phyloP scores from a whole-genome alignment of 1,284 basidiomycete species.

The Pseudozyma thailandica region DNA sequence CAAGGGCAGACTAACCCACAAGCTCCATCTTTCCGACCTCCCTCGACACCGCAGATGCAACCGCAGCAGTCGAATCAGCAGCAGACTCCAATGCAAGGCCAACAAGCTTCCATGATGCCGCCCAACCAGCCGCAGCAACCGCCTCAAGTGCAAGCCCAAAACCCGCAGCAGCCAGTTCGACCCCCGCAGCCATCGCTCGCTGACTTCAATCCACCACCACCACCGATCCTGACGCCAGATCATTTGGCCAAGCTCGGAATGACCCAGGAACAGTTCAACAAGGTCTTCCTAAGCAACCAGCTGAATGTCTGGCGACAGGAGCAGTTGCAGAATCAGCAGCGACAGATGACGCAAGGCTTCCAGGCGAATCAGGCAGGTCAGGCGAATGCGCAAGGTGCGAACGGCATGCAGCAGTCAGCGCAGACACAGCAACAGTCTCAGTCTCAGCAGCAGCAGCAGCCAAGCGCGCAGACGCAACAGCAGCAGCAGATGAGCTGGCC shows the following conservation, averaged over 20 bases:
- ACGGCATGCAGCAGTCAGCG: slow-evolving; percentile 31
- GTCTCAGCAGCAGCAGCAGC: slow-evolving; percentile 13
- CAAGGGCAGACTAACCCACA: slow-evolving; percentile 27
- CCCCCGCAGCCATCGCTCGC: slow-evolving; percentile 29
- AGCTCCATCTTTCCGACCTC: slow-evolving; percentile 30
- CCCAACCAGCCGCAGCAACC: slow-evolving; percentile 30
- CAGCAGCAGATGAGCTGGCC: slow-evolving; percentile 28
- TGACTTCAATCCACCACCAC: slow-evolving; percentile 48
- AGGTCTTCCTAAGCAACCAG: slow-evolving; percentile 45
- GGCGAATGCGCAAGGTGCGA: slow-evolving; percentile 9
- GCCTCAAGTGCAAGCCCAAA: slow-evolving; percentile 29
- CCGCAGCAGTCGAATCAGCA: slow-evolving; percentile 36
- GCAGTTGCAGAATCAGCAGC: slow-evolving; percentile 48
- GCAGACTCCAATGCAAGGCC: slow-evolving; percentile 24
- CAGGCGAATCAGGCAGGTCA: slow-evolving; percentile 24
- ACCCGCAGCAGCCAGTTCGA: slow-evolving; percentile 12
- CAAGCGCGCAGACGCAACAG: slow-evolving; percentile 17
- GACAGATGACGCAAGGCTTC: slow-evolving; percentile 30
- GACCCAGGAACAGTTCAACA: slow-evolving; percentile 54
- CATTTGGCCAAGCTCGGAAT: slow-evolving; percentile 48
- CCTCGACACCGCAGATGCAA: slow-evolving; percentile 49
- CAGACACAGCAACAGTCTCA: slow-evolving; percentile 23
- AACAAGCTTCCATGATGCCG: slow-evolving; percentile 35
- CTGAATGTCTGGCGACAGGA: slow-evolving; percentile 45
- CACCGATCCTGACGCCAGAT: slow-evolving; percentile 47